Evolutionary conservation across 495 filamentous ascomycete genomes (phyloP).

Genomic region (Trypethelium eluteriae): DNA sequence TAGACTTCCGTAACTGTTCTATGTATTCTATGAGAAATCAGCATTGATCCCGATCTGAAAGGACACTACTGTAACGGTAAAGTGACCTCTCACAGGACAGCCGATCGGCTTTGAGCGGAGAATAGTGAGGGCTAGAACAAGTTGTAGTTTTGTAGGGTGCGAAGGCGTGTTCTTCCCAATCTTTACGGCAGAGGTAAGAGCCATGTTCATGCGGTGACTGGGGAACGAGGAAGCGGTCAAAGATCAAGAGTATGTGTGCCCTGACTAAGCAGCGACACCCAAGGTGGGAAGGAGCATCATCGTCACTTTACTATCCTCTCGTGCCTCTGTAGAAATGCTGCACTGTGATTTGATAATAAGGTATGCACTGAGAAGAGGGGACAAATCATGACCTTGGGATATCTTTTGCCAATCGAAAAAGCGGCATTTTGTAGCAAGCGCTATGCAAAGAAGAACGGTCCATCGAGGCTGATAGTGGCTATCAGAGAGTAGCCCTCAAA

Average conservation of each 20-base stretch:
- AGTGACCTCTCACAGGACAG: constrained; percentile 10
- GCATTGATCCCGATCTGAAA: neutral
- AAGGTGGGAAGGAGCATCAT: constrained; percentile 1
- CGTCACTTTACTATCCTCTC: neutral
- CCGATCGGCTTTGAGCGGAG: constrained; percentile 11
- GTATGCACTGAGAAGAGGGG: neutral
- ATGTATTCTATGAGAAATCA: constrained; percentile 9
- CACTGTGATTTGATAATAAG: neutral
- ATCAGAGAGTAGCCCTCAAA: neutral
- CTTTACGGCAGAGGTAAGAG: neutral
- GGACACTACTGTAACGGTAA: neutral
- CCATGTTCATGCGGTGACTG: neutral
- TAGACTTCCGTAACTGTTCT: neutral
- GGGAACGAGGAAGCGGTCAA: neutral
- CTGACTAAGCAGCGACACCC: neutral
- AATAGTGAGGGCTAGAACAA: constrained; percentile 12
- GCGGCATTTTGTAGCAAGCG: neutral
- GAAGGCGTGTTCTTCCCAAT: neutral
- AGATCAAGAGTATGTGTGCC: neutral
- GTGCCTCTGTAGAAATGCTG: neutral
- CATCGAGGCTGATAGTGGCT: neutral
- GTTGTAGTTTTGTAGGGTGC: constrained; percentile 1
- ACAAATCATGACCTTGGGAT: neutral
- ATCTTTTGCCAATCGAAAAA: neutral
- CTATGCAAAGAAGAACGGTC: neutral